Evolutionary conservation across 2,329 filamentous ascomycete species (phyloP).

Genomic region (Chrysoporthe austroafricana): DNA sequence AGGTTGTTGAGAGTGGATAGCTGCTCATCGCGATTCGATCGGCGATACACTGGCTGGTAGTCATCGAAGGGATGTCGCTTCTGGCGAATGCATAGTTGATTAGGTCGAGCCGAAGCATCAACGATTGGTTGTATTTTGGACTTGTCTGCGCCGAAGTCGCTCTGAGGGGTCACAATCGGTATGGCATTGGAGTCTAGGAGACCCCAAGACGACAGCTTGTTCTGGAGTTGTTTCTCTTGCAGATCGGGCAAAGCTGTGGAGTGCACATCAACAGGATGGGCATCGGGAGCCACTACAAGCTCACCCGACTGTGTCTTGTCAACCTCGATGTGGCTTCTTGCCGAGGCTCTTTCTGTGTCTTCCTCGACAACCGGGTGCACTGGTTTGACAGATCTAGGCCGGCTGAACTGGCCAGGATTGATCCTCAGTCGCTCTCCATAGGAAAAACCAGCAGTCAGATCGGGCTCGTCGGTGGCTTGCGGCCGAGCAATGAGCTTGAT

Average conservation of each 20-base stretch:
- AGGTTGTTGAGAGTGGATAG: background rate
- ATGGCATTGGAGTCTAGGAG: background rate
- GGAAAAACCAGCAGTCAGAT: constrained; percentile 20
- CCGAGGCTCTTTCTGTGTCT: background rate
- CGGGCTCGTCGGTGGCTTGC: constrained; percentile 4
- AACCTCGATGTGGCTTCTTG: background rate
- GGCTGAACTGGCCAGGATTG: constrained; percentile 21
- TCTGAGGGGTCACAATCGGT: no score
- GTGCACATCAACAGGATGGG: background rate
- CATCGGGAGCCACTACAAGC: background rate
- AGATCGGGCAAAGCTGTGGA: background rate
- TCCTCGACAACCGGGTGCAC: background rate
- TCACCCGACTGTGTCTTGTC: background rate
- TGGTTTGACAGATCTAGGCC: constrained; percentile 5
- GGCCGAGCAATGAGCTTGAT: constrained; percentile 18
- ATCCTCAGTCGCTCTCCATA: constrained; percentile 19
- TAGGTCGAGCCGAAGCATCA: background rate
- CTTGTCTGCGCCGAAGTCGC: background rate
- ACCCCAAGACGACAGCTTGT: background rate
- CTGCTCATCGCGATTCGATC: background rate
- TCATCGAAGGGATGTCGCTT: constrained; percentile 12
- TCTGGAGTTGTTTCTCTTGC: background rate
- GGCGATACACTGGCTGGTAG: constrained; percentile 7
- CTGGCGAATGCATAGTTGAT: background rate
- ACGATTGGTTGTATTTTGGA: background rate